These are phyloP conservation scores for Eleusine coracana DNA, from an alignment of 176 grass and related monocot species.

Conservation along the genomic window DNA sequence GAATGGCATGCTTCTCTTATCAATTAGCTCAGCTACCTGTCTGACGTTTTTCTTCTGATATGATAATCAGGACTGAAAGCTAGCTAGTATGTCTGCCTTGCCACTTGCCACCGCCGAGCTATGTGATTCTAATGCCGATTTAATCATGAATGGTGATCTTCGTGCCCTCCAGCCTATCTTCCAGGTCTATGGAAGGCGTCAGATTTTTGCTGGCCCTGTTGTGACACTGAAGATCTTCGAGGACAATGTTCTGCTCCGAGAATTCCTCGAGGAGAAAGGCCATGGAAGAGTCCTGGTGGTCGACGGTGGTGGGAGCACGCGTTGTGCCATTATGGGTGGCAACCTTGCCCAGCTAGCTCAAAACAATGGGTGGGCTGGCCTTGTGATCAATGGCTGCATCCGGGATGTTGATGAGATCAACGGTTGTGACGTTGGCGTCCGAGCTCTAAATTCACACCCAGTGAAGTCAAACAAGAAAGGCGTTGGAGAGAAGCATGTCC, in stretches of 20 bases:
- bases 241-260: too few relatives aligned
- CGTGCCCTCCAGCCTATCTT: too few relatives aligned
- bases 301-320: slow-evolving; percentile 68
- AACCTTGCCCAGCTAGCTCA: slow-evolving; percentile 78
- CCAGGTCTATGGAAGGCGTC: too few relatives aligned
- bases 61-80: slow-evolving; percentile 3
- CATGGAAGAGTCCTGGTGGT: slow-evolving; percentile 76
- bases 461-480: slow-evolving; percentile 92
- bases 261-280: slow-evolving; percentile 63
- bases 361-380: slow-evolving; percentile 80
- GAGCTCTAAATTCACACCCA: slow-evolving; percentile 64
- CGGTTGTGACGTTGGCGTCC: slow-evolving; percentile 71
- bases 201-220: too few relatives aligned
- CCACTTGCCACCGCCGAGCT: too few relatives aligned
- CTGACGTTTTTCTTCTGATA: background rate
- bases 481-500: slow-evolving; percentile 65
- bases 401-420: slow-evolving; percentile 89
- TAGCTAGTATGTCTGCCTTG: slow-evolving; percentile 47
- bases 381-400: slow-evolving; percentile 82
- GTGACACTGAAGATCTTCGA: too few relatives aligned
- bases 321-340: slow-evolving; percentile 75
- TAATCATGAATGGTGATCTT: too few relatives aligned
- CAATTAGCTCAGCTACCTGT: background rate
- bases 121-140: too few relatives aligned
- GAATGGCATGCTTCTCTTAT: background rate